Evolutionary conservation across 345 rosid genomes (phyloP).

Genomic region (Gynandropsis gynandra): DNA sequence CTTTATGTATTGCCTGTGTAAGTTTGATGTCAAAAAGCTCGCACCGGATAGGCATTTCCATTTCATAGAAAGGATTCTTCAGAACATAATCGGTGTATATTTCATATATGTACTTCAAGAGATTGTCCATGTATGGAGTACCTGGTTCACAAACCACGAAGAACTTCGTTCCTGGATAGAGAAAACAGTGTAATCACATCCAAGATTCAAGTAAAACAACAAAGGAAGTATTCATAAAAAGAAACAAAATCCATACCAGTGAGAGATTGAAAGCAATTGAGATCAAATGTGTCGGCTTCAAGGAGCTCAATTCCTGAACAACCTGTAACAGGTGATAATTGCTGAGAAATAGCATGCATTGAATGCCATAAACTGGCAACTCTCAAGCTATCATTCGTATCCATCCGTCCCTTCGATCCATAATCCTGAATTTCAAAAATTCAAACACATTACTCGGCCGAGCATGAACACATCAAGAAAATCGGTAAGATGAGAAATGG

Average conservation of each 20-base stretch:
- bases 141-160: conserved; percentile 95
- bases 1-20: conserved; percentile 73
- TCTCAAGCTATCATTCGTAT: conserved; percentile 91
- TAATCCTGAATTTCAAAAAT: conserved; percentile 50
- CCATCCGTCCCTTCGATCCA: conserved; percentile 93
- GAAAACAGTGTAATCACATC: background rate
- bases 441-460: conserved; percentile 3
- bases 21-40: conserved; percentile 89
- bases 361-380: conserved; percentile 99
- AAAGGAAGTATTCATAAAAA: background rate
- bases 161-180: conserved; percentile 71
- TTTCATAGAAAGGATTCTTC: conserved; percentile 97
- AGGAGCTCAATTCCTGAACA: conserved; percentile 95
- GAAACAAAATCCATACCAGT: conserved; percentile 44
- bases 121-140: conserved; percentile 71
- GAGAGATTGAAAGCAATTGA: conserved; percentile 90
- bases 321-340: conserved; percentile 77
- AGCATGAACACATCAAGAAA: too few relatives aligned
- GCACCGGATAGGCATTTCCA: conserved; percentile 99
- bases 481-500: background rate
- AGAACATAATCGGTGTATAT: conserved; percentile 85
- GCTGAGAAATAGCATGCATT: conserved; percentile 99
- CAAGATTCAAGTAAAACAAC: background rate
- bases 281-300: conserved; percentile 92
- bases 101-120: conserved; percentile 70